Evolutionary conservation across 495 filamentous ascomycete species (phyloP).

Genomic region (Penicillium steckii): DNA sequence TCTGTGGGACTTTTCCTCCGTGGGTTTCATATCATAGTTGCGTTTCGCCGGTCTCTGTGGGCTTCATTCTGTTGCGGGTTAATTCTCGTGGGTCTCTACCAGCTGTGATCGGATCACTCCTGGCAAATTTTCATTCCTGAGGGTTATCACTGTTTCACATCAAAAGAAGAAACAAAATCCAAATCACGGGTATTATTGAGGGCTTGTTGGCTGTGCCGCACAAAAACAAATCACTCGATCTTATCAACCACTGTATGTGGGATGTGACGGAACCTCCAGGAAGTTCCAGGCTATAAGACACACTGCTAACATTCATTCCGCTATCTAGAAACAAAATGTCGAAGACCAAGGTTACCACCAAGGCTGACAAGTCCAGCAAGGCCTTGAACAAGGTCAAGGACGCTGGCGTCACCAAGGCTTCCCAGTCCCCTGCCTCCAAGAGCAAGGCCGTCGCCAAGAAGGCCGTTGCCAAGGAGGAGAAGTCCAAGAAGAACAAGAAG

Average conservation of each 20-base stretch:
- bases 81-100: conserved; percentile 43
- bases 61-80: conserved; percentile 50
- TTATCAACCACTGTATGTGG: conserved; percentile 21
- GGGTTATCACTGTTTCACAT: conserved; percentile 30
- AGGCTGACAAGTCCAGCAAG: conserved; percentile 49
- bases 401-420: conserved; percentile 49
- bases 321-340: conserved; percentile 46
- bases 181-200: conserved; percentile 39
- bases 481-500: conserved; percentile 41
- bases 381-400: conserved; percentile 53
- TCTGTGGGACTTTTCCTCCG: conserved; percentile 38
- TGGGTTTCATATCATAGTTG: conserved; percentile 47
- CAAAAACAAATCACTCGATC: conserved; percentile 20
- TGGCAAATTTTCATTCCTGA: conserved; percentile 30
- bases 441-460: conserved; percentile 50
- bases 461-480: conserved; percentile 42
- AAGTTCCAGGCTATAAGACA: conserved; percentile 30
- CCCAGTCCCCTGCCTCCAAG: conserved; percentile 49
- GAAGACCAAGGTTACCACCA: conserved; percentile 49
- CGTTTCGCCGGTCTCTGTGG: conserved; percentile 49
- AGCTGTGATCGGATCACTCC: conserved; percentile 35
- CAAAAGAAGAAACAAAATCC: conserved; percentile 14
- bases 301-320: conserved; percentile 25
- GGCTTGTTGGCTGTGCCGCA: conserved; percentile 45
- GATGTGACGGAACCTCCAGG: conserved; percentile 18